Base-by-base conservation (phyloP, 192 early-diverging fungal genomes). In the Coemansia sp. region DNA sequence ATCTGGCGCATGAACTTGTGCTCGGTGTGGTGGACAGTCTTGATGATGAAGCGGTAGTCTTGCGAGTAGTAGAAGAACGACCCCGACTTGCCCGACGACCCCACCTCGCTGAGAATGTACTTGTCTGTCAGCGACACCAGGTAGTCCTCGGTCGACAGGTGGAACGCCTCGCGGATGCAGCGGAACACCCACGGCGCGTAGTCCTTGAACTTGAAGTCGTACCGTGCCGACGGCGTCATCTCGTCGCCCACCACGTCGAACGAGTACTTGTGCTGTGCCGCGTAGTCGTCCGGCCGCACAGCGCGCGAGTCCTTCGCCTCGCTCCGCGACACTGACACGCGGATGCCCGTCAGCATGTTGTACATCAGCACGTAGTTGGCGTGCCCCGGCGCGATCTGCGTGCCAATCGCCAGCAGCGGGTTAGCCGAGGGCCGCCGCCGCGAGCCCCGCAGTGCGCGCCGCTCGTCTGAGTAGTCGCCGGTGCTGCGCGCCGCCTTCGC, bases 171-270 rank as follows among this genome's bases (percentile, higher is more conserved):
- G 38, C 98, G 85, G 60, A 99, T 87, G 67, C 87, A 78, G 31
- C 95, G 90, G 73, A 99, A 99, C 8, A 96, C 94, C 95, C 94
- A 96, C 2, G 96, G 98, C 11, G 95, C 93, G 69, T 98, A 98
- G 77, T 99, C 98, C 73, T 99, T 99, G 78, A 98, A 99, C 83
- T 98, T 98, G 76, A 98, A 99, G 70, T 98, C 96, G 83, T 98
- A 98, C 58, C 90, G 88, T 17, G 94, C 91, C 11, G 90, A 91
- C 15, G 98, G 94, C n/a, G 94, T 96, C 75, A 98, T 73, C 76
- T 99, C 96, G 73, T 96, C 95, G 15, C 96, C 95, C 37, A 90
- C 92, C 38, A 94, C 90, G 76, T 99, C 98, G 84, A 98, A 98
- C 11, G 95, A 93, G 60, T 97, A 77, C 79, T 99, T 99, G 79